Conservation (phyloP, 1,284 basidiomycete species). For the Papiliotrema flavescens region DNA sequence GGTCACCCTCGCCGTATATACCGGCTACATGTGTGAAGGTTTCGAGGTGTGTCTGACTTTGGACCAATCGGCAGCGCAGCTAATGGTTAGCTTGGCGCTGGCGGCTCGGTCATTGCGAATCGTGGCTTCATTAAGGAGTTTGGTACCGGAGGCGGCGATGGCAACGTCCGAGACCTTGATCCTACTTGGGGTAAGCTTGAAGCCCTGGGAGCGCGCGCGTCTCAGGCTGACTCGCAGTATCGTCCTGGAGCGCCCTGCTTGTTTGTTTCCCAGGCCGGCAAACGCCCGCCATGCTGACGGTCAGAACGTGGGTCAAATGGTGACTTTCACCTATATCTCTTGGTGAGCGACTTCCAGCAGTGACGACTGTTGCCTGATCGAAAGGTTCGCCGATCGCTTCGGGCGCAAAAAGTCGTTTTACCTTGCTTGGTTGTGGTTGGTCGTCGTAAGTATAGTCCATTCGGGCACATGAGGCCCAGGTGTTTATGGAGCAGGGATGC, state of each 20-base stretch:
- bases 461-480: neutral
- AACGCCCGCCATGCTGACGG: neutral
- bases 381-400: conserved; percentile 14
- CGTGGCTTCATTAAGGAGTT: conserved; percentile 23
- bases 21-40: conserved; percentile 18
- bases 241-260: conserved; percentile 18
- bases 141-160: conserved; percentile 2
- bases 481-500: conserved; percentile 10
- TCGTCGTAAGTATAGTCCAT: conserved; percentile 10
- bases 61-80: neutral
- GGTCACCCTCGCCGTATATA: conserved; percentile 16
- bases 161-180: conserved; percentile 9
- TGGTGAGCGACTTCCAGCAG: too few species aligned
- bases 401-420: conserved; percentile 20
- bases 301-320: conserved; percentile 20
- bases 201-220: too few species aligned
- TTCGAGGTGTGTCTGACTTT: conserved; percentile 11
- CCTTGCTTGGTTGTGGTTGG: conserved; percentile 14
- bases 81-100: conserved; percentile 8
- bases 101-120: conserved; percentile 20
- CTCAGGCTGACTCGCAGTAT: conserved; percentile 8
- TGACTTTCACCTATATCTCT: conserved; percentile 17
- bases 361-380: too few species aligned
- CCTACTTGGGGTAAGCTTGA: conserved; percentile 15
- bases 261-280: neutral